phyloP scores from a whole-genome alignment of 257 asterid genomes.

The Euphrasia confusa region DNA sequence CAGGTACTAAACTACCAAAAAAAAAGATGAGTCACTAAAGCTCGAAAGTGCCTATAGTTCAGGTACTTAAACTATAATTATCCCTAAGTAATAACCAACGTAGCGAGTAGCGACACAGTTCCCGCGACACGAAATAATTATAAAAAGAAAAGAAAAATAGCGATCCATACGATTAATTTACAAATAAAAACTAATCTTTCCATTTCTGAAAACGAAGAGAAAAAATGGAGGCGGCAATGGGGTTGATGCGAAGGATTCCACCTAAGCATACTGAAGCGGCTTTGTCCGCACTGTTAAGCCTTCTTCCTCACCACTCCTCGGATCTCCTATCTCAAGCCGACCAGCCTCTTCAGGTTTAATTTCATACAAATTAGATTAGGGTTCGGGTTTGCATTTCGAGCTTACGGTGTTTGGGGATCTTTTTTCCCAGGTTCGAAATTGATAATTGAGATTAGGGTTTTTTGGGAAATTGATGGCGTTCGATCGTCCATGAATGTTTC shows the following conservation, averaged over 20 bases:
- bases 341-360: slow-evolving; percentile 88
- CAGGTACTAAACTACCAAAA: too few relatives aligned
- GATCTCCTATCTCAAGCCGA: slow-evolving; percentile 98
- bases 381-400: neutral
- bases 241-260: slow-evolving; percentile 93
- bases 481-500: neutral
- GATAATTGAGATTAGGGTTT: neutral
- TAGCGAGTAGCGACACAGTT: neutral
- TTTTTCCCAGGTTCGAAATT: neutral
- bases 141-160: neutral
- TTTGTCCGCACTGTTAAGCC: slow-evolving; percentile 79
- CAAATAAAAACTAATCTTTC: neutral
- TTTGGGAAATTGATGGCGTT: neutral
- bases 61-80: too few relatives aligned
- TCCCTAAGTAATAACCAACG: too few relatives aligned
- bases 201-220: neutral
- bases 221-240: slow-evolving; percentile 92
- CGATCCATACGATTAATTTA: neutral
- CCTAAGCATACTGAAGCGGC: slow-evolving; percentile 87
- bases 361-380: neutral
- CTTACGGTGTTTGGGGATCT: neutral
- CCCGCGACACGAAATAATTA: neutral
- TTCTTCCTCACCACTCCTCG: slow-evolving; percentile 82
- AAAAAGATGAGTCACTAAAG: too few relatives aligned
- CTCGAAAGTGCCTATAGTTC: too few relatives aligned